phyloP scores from a whole-genome alignment of 257 asterid species.

The Cruciata laevipes region DNA sequence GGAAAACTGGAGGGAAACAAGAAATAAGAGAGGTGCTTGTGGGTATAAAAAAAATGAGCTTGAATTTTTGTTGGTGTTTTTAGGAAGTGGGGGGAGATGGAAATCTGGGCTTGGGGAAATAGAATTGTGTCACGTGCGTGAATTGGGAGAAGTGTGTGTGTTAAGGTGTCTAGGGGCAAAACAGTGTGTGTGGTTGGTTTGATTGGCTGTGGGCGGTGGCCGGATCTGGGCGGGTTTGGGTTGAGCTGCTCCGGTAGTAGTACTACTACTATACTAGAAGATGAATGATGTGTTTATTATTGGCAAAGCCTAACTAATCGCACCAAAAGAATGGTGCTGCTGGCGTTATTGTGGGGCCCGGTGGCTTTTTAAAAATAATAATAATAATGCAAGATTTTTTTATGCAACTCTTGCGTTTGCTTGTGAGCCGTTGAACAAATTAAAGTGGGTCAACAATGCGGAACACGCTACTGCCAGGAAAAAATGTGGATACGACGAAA shows the following conservation, averaged over 20 bases:
- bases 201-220: neutral
- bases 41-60: no score
- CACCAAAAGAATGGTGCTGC: neutral
- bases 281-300: no score
- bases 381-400: no score
- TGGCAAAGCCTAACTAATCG: neutral
- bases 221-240: neutral
- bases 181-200: neutral
- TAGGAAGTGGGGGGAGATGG: neutral
- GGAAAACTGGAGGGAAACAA: constrained; percentile 21
- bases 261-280: no score
- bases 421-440: no score
- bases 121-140: neutral
- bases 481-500: neutral
- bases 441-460: neutral
- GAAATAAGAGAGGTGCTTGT: no score
- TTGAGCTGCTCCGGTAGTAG: neutral
- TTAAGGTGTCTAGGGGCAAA: neutral
- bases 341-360: neutral
- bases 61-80: neutral
- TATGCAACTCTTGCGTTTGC: no score
- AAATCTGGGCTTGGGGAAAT: neutral
- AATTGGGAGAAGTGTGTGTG: no score
- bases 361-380: neutral
- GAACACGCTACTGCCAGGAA: neutral